These are phyloP conservation scores for Phtheirospermum japonicum DNA, from an alignment of 257 asterid species.

Conservation along the genomic window DNA sequence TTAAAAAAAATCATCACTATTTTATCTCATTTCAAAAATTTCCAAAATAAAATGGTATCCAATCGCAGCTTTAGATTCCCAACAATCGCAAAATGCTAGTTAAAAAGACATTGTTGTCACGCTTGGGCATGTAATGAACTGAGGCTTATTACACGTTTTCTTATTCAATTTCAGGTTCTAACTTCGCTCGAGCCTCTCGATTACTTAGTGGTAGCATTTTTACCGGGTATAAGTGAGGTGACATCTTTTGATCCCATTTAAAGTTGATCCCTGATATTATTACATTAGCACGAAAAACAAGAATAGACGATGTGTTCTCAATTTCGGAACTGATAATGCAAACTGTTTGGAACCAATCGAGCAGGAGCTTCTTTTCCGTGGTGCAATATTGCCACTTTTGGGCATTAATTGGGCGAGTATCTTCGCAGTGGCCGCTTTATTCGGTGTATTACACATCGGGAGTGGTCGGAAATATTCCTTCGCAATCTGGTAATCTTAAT, in stretches of 20 bases:
- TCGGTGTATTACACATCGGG: conserved; percentile 79
- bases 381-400: conserved; percentile 73
- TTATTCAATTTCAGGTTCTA: conserved; percentile 56
- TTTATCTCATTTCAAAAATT: no score
- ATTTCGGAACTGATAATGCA: not conserved
- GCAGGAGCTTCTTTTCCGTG: conserved; percentile 90
- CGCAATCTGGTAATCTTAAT: conserved; percentile 58
- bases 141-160: not conserved
- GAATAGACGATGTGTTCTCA: not conserved
- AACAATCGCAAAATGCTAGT: no score
- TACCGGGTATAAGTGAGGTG: conserved; percentile 90
- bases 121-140: no score
- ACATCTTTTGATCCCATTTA: conserved; percentile 2
- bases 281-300: not conserved
- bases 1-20: no score
- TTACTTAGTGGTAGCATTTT: conserved; percentile 71
- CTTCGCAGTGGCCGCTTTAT: conserved; percentile 60
- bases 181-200: conserved; percentile 76
- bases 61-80: no score
- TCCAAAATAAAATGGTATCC: no score
- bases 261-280: not conserved
- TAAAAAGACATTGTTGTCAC: no score
- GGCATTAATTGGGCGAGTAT: conserved; percentile 55
- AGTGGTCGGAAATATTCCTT: conserved; percentile 89
- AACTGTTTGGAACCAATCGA: conserved; percentile 8